These are phyloP conservation scores for Pseudogymnoascus sp. DNA, from an alignment of 2,329 filamentous ascomycete genomes.

Conservation along the genomic window DNA sequence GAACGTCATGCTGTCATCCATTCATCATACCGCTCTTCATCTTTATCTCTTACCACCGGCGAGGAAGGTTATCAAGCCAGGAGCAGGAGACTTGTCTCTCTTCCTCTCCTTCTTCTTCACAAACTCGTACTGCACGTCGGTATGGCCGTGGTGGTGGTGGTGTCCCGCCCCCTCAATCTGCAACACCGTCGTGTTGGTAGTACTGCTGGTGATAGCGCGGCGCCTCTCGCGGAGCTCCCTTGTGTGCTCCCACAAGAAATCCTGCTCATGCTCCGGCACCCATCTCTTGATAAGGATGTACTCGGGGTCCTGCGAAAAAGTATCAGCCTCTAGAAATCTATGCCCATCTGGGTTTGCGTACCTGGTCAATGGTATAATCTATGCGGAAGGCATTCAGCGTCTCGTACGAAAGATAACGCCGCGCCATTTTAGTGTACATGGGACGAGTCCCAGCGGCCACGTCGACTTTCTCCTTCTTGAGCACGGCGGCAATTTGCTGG, in stretches of 20 bases:
- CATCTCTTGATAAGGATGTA: slow-evolving; percentile 68
- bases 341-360: slow-evolving; percentile 26
- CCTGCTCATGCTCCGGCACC: slow-evolving; percentile 65
- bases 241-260: slow-evolving; percentile 67
- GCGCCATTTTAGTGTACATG: slow-evolving; percentile 58
- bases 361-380: slow-evolving; percentile 51
- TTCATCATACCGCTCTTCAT: not conserved
- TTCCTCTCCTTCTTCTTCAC: slow-evolving; percentile 26
- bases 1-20: not conserved
- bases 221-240: slow-evolving; percentile 39
- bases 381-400: slow-evolving; percentile 49
- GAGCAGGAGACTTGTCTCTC: slow-evolving; percentile 24
- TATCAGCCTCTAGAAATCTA: not conserved
- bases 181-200: slow-evolving; percentile 12
- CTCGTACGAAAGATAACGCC: slow-evolving; percentile 55
- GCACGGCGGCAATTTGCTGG: slow-evolving; percentile 50
- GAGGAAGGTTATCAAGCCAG: slow-evolving; percentile 25
- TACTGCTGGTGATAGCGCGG: slow-evolving; percentile 10
- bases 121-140: slow-evolving; percentile 22
- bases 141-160: slow-evolving; percentile 19
- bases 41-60: slow-evolving; percentile 23
- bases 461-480: slow-evolving; percentile 47
- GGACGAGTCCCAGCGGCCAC: slow-evolving; percentile 36
- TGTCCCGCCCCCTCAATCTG: slow-evolving; percentile 18
- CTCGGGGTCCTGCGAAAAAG: slow-evolving; percentile 49